Percentiles rank a stretch among this genome's conserved stretches.
Evolutionary conservation across 1,139 yeast genomes (phyloP).

Genomic region (Waltiozyma sp.): DNA sequence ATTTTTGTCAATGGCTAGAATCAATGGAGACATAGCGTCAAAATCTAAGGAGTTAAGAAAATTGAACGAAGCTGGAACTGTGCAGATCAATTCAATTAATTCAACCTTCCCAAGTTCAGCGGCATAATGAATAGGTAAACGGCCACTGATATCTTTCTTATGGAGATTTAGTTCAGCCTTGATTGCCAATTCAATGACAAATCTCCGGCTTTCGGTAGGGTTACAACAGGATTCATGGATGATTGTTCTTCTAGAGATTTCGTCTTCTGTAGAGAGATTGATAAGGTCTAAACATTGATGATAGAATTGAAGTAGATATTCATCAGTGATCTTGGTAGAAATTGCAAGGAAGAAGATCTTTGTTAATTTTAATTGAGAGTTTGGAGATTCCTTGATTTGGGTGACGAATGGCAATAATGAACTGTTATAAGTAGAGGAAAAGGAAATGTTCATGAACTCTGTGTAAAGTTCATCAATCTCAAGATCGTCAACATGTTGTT

Average conservation of each 20-base stretch:
- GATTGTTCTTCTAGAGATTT: conserved; percentile 26
- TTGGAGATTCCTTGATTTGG: conserved; percentile 30
- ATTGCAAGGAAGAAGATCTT: conserved; percentile 57
- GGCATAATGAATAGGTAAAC: conserved; percentile 84
- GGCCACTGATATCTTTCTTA: conserved; percentile 48
- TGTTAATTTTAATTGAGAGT: conserved; percentile 39
- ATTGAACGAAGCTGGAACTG: conserved; percentile 6
- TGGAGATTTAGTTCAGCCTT: conserved; percentile 20
- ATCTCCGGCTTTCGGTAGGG: conserved; percentile 21
- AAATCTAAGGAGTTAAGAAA: conserved; percentile 37
- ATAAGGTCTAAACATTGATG: conserved; percentile 24
- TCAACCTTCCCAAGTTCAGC: conserved; percentile 52
- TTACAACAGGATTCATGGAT: conserved; percentile 30
- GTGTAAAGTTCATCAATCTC: conserved; percentile 58
- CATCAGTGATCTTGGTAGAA: conserved; percentile 32
- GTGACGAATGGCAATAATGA: conserved; percentile 38
- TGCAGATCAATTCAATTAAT: conserved; percentile 34
- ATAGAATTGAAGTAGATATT: conserved; percentile 28
- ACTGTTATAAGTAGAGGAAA: conserved; percentile 24
- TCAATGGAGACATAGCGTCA: conserved; percentile 70
- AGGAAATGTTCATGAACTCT: conserved; percentile 52
- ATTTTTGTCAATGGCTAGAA: conserved; percentile 66
- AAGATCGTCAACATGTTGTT: conserved; percentile 13
- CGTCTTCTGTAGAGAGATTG: conserved; percentile 30
- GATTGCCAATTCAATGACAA: conserved; percentile 19